Evolutionary conservation across 148 eudicot species (phyloP).

Genomic region (Chenopodium formosanum): DNA sequence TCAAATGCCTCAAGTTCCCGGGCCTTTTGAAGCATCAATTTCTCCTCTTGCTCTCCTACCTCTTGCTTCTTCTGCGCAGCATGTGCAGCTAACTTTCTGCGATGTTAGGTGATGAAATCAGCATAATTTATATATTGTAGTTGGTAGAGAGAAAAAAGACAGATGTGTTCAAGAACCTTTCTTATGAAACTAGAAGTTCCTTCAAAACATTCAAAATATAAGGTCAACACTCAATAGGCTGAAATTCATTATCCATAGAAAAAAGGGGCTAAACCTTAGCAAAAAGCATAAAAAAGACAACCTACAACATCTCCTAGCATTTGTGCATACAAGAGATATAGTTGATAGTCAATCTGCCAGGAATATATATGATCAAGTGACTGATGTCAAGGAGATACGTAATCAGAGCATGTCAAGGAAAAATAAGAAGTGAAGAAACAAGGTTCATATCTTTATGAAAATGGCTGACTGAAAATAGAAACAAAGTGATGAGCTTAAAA

Average conservation of each 20-base stretch:
- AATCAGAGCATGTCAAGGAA: too few relatives aligned
- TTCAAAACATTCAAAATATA: neutral
- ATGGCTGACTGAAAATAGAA: too few relatives aligned
- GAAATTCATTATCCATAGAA: too few relatives aligned
- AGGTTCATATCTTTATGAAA: too few relatives aligned
- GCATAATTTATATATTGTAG: neutral
- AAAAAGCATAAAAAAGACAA: neutral
- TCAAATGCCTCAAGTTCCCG: constrained; percentile 87
- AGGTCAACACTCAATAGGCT: neutral
- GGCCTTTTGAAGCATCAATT: constrained; percentile 68
- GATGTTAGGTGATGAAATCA: neutral
- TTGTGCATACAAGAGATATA: too few relatives aligned
- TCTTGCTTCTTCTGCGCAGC: constrained; percentile 73
- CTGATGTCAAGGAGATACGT: too few relatives aligned
- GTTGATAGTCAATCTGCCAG: too few relatives aligned
- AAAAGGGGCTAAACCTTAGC: neutral
- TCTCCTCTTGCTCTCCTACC: constrained; percentile 81
- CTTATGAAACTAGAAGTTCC: neutral
- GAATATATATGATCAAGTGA: too few relatives aligned
- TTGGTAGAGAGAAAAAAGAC: neutral
- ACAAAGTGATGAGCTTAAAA: too few relatives aligned
- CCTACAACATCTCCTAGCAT: too few relatives aligned
- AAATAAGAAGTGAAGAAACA: too few relatives aligned
- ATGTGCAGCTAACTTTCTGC: constrained; percentile 81
- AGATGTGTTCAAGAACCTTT: too few relatives aligned